Conservation (phyloP, 2,329 filamentous ascomycete species). For the Ascochyta fabae region DNA sequence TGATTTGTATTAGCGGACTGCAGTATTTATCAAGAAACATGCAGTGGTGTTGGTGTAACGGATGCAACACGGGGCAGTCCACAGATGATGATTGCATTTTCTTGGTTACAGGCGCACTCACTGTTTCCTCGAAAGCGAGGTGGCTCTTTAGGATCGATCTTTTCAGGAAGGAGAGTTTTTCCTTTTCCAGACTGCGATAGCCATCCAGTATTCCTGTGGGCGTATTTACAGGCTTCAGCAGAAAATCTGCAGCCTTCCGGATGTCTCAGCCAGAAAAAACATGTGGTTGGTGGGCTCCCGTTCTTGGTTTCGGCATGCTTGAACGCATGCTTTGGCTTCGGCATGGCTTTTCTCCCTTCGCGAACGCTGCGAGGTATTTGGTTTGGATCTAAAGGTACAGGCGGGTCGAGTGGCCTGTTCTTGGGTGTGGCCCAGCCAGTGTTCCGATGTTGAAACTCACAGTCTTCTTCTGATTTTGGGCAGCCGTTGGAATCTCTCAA, state of each 20-base stretch:
- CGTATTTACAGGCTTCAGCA: background rate
- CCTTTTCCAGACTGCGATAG: background rate
- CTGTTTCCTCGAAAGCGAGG: background rate
- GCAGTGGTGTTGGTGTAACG: no score
- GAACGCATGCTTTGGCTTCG: no score
- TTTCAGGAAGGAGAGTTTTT: background rate
- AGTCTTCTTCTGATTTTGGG: conserved; percentile 10
- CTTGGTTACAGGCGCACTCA: no score
- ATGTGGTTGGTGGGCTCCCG: background rate
- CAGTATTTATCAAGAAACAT: no score
- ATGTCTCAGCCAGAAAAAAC: background rate
- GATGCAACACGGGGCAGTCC: no score
- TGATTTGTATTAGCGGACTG: background rate
- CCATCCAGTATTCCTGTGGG: conserved; percentile 12
- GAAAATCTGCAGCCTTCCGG: background rate
- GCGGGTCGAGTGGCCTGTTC: background rate
- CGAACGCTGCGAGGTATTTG: background rate
- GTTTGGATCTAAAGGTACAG: background rate
- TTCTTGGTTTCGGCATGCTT: background rate
- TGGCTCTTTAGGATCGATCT: background rate
- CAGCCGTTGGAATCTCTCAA: conserved; percentile 7
- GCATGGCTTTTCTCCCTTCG: no score
- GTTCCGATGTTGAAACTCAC: conserved; percentile 14
- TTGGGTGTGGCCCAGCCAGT: conserved; percentile 7
- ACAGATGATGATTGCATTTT: no score